phyloP scores from a whole-genome alignment of 2,329 filamentous ascomycete species.

The Colletotrichum sp. region DNA sequence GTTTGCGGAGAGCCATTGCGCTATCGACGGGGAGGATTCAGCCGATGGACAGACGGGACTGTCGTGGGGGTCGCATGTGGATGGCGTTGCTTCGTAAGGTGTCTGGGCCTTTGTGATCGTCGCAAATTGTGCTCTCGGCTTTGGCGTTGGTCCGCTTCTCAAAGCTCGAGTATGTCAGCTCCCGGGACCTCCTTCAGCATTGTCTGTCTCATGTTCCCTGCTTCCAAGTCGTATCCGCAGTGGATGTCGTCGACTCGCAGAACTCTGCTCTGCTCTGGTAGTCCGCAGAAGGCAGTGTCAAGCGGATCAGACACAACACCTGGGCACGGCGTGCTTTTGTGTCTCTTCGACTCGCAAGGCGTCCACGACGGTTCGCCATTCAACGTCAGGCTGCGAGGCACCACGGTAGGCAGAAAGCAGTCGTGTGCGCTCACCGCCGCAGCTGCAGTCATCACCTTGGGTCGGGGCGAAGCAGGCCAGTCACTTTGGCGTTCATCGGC shows the following conservation, averaged over 20 bases:
- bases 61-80: neutral
- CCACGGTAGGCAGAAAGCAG: neutral
- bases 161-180: neutral
- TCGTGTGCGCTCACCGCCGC: neutral
- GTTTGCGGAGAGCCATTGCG: neutral
- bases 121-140: neutral
- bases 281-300: neutral
- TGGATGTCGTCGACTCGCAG: neutral
- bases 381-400: neutral
- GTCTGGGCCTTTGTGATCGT: neutral
- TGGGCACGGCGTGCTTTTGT: neutral
- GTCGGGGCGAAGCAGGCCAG: neutral
- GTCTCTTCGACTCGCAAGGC: neutral
- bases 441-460: neutral
- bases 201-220: neutral
- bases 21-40: neutral
- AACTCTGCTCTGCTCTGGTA: no score
- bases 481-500: neutral
- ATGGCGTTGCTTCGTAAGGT: neutral
- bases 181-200: neutral
- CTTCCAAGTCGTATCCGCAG: neutral
- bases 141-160: neutral
- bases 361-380: neutral
- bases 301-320: neutral
- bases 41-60: neutral